These are phyloP conservation scores for Neovahlkampfia damariscottae DNA, from an alignment of 78 protist species.

Conservation along the genomic window DNA sequence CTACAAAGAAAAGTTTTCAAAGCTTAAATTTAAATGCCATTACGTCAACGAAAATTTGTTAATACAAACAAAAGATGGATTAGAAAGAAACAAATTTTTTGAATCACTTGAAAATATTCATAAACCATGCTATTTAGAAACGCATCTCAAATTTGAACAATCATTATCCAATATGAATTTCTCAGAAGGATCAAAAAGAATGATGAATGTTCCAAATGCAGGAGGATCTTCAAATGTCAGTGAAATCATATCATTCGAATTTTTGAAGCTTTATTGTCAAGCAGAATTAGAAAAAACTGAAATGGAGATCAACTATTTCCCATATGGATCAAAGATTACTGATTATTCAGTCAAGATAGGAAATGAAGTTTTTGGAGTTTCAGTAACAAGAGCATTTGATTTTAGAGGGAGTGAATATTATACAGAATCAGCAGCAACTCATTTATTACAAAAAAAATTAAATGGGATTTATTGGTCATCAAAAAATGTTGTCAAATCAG, in stretches of 20 bases:
- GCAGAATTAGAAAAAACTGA: constrained; percentile 24
- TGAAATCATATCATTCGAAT: constrained; percentile 19
- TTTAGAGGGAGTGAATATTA: not conserved
- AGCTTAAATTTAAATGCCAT: no score
- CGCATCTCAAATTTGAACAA: no score
- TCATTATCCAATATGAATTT: no score
- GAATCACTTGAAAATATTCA: no score
- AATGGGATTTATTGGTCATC: not conserved
- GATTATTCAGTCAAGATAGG: constrained; percentile 15
- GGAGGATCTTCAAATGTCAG: constrained; percentile 24
- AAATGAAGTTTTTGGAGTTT: constrained; percentile 19
- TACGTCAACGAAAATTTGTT: no score
- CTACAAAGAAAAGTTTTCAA: no score
- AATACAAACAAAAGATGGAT: no score
- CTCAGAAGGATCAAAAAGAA: no score
- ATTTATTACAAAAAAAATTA: constrained; percentile 25
- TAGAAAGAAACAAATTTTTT: no score
- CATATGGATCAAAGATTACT: constrained; percentile 8
- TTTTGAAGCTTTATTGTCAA: not conserved
- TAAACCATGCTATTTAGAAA: no score
- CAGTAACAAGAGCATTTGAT: constrained; percentile 34
- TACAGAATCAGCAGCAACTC: constrained; percentile 1
- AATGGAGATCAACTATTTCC: constrained; percentile 31
- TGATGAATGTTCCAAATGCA: no score
- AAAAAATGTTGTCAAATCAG: not conserved